Evolutionary conservation across 306 rosid genomes (phyloP).

Genomic region (Hippophae rhamnoides): DNA sequence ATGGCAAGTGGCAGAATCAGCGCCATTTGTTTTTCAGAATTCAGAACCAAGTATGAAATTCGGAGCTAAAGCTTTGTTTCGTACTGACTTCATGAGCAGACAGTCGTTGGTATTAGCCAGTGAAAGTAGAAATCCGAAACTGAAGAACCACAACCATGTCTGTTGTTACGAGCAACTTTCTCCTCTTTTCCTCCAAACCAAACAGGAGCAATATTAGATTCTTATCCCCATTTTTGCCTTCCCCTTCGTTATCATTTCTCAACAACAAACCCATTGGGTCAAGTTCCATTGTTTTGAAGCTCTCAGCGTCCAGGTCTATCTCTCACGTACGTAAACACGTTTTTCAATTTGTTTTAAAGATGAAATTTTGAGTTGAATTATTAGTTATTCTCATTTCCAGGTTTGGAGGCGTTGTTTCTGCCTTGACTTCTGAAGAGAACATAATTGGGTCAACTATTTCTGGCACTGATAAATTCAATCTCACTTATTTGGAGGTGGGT

Average conservation of each 20-base stretch:
- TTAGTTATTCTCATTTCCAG: conserved; percentile 21
- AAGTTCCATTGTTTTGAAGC: conserved; percentile 19
- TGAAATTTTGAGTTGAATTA: background rate
- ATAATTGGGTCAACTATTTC: conserved; percentile 40
- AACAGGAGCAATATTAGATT: conserved; percentile 11
- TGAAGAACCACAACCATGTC: conserved; percentile 46
- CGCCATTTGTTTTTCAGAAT: conserved; percentile 10
- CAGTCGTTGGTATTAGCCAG: background rate
- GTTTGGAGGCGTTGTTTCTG: conserved; percentile 39
- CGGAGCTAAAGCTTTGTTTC: no score
- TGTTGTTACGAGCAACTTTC: conserved; percentile 33
- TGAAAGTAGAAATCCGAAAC: background rate
- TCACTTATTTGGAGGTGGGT: conserved; percentile 81
- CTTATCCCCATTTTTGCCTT: conserved; percentile 20
- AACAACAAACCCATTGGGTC: conserved; percentile 15
- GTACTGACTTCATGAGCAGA: background rate
- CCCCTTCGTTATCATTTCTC: conserved; percentile 16
- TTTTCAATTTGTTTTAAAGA: background rate
- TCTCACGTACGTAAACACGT: conserved; percentile 16
- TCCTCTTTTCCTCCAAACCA: conserved; percentile 26
- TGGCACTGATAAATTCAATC: conserved; percentile 48
- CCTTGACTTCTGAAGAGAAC: conserved; percentile 53
- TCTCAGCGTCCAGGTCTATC: conserved; percentile 37
- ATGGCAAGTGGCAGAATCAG: conserved; percentile 31
- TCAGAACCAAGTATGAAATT: background rate